Evolutionary conservation across 176 grass and related monocot species (phyloP).

Genomic region (Elymus sibiricus): DNA sequence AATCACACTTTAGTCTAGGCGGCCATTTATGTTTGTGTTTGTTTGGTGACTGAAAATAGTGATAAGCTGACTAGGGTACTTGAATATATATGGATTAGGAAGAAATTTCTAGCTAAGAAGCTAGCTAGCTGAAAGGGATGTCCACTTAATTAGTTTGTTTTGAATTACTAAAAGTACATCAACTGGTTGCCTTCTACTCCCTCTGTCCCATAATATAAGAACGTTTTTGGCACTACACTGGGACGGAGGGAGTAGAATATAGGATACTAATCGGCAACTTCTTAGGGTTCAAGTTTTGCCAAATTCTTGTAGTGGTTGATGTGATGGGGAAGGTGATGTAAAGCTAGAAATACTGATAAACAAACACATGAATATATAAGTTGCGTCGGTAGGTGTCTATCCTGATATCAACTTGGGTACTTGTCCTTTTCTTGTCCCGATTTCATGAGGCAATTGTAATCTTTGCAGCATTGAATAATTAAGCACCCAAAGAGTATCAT

Average conservation of each 20-base stretch:
- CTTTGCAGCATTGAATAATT: conserved; percentile 14
- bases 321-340: conserved; percentile 53
- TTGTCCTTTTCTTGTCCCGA: conserved; percentile 24
- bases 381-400: conserved; percentile 39
- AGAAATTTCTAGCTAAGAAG: conserved; percentile 38
- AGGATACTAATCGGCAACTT: conserved; percentile 23
- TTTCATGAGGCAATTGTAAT: conserved; percentile 33
- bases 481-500: background rate
- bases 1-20: background rate
- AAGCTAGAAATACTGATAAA: conserved; percentile 35
- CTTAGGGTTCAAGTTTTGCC: conserved; percentile 44
- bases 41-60: conserved; percentile 30
- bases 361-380: background rate
- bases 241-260: no score
- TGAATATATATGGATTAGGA: conserved; percentile 34
- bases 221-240: no score
- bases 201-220: no score
- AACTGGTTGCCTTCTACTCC: conserved; percentile 43
- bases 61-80: background rate
- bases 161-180: background rate
- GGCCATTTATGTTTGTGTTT: conserved; percentile 27
- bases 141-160: background rate
- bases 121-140: conserved; percentile 47
- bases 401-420: conserved; percentile 20
- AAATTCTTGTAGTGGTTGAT: conserved; percentile 33